Conservation (phyloP, 768 basidiomycete species). For the Neoboletus magnificus region DNA sequence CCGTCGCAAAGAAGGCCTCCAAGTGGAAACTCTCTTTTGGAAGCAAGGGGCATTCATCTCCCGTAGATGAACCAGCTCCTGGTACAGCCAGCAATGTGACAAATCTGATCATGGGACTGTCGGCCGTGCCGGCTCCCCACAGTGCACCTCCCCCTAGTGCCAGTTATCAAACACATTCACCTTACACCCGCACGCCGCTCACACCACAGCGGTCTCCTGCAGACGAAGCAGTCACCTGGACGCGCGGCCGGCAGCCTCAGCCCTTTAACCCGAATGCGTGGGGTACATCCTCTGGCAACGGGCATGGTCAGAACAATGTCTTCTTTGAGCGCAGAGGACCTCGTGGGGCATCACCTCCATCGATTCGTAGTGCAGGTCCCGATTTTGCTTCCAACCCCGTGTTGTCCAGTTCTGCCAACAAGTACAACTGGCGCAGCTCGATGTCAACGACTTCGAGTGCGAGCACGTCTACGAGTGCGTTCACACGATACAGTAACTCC, state of each 20-base stretch:
- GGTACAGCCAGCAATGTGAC: conserved; percentile 78
- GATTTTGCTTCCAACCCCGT: conserved; percentile 57
- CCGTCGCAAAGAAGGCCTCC: conserved; percentile 70
- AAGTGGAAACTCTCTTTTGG: conserved; percentile 51
- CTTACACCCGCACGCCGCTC: conserved; percentile 29
- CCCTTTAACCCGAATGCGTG: conserved; percentile 17
- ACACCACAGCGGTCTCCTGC: conserved; percentile 35
- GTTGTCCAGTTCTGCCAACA: conserved; percentile 43
- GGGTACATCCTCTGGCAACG: conserved; percentile 17
- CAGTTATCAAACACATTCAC: conserved; percentile 20
- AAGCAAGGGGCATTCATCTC: conserved; percentile 55
- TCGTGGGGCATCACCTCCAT: conserved; percentile 59
- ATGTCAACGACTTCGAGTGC: conserved; percentile 68
- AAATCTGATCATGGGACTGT: conserved; percentile 63
- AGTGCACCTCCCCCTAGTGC: background rate
- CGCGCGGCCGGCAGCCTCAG: conserved; percentile 44
- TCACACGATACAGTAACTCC: conserved; percentile 72
- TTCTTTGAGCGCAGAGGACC: conserved; percentile 34
- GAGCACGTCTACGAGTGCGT: conserved; percentile 64
- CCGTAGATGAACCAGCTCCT: conserved; percentile 39
- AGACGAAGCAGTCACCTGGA: conserved; percentile 46
- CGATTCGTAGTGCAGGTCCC: conserved; percentile 50
- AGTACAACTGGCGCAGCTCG: conserved; percentile 72
- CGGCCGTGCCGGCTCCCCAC: conserved; percentile 16
- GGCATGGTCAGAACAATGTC: conserved; percentile 6